phyloP scores from a whole-genome alignment of 768 basidiomycete species.

The Trametes elegans region DNA sequence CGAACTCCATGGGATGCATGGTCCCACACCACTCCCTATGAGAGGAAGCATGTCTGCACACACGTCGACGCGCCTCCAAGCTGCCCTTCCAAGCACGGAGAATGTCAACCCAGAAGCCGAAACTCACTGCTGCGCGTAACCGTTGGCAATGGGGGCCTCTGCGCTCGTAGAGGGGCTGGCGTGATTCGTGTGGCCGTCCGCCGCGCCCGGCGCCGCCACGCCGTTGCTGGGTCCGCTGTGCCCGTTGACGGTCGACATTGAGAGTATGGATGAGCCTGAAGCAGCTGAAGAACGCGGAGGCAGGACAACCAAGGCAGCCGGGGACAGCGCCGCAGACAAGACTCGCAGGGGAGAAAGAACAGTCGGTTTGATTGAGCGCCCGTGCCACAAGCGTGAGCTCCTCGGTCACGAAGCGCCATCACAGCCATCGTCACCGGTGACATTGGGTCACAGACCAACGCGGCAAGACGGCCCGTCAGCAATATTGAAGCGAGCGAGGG shows the following conservation, averaged over 20 bases:
- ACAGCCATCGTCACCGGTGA: neutral
- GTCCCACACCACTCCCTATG: neutral
- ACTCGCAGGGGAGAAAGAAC: slow-evolving; percentile 6
- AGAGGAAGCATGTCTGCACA: neutral
- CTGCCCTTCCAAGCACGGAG: too few relatives aligned
- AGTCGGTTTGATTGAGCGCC: too few relatives aligned
- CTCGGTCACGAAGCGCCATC: too few relatives aligned
- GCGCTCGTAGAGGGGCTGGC: slow-evolving; percentile 31
- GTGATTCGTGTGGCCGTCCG: slow-evolving; percentile 32
- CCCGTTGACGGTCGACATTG: slow-evolving; percentile 45
- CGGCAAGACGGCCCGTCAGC: neutral
- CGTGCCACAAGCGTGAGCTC: neutral
- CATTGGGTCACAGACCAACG: neutral
- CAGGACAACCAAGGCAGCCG: neutral
- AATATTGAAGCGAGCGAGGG: neutral
- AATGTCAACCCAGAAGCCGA: too few relatives aligned
- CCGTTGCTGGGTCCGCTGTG: slow-evolving; percentile 50
- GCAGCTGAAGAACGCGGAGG: neutral
- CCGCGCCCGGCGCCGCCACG: slow-evolving; percentile 23
- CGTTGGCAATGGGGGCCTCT: slow-evolving; percentile 37
- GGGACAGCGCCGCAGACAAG: slow-evolving; percentile 1
- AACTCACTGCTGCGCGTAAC: slow-evolving; percentile 57
- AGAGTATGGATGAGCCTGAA: neutral
- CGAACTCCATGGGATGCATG: too few relatives aligned
- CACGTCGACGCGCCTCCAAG: neutral